Base-by-base conservation (phyloP, 495 filamentous ascomycete species). In the Penicillium herquei region DNA sequence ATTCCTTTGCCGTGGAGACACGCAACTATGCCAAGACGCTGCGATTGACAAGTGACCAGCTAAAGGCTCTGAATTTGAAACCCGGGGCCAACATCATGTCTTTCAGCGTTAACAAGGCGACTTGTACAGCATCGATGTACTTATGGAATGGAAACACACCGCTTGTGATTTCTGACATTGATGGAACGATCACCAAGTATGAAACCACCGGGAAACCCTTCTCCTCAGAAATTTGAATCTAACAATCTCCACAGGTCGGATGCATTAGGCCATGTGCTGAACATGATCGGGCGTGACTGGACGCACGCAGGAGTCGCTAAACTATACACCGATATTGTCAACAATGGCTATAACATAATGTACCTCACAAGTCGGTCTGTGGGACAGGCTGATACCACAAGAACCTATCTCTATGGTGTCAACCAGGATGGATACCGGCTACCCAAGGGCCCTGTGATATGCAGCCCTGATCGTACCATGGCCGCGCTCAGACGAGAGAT, bases 251-350 rank as follows among this genome's bases (percentile, higher is more conserved):
- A 13, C 53, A 83, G 80, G 54, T 96, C 93, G 6, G 94, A 99
- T 76, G 94, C 92, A 6, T 77, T 98, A 14, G 94, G 94, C n/a
- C 94, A 99, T 59, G 92, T 99, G 46, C 72, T 99, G 41, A 98
- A 94, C 73, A 95, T 94, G 88, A 91, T 99, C 54, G 94, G 94
- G 31, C 87, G 94, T 52, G 94, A 99, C 69, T 99, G 94, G 94
- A 99, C 94, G 7, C 94, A 99, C 70, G 79, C 88, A 13, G 94
- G 94, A 14, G 94, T 99, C 17, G 95, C 94, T 21, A 99, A 98
- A 73, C 78, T 99, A 11, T 99, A 97, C 71, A 91, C 87, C 13
- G 94, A 99, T 56, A 99, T 99, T 55, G 88, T 86, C 7, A 86
- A 87, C 56, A 99, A 99, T 66, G 94, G 94, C 3, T 99, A 99